These are phyloP conservation scores for Tagetes patula DNA, from an alignment of 129 eudicot species.

Conservation along the genomic window DNA sequence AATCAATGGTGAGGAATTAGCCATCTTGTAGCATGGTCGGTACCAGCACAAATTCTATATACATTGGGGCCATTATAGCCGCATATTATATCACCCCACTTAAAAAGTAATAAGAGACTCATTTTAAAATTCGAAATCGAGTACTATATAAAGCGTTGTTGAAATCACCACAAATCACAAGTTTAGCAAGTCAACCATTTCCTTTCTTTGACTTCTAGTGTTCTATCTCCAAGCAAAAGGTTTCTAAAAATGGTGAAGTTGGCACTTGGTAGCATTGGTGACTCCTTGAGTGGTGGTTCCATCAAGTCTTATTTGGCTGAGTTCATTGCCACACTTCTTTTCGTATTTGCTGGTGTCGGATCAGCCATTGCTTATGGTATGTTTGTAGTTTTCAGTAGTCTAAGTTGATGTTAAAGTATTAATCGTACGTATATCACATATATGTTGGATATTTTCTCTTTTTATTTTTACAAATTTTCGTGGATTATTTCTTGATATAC, in stretches of 20 bases:
- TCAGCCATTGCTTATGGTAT: conserved; percentile 47
- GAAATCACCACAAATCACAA: conserved; percentile 28
- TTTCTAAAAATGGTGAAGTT: conserved; percentile 52
- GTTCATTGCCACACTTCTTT: conserved; percentile 57
- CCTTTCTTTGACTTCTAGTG: conserved; percentile 8
- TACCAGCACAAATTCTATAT: conserved; percentile 31
- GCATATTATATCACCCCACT: neutral
- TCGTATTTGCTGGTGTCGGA: conserved; percentile 57
- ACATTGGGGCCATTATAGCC: neutral
- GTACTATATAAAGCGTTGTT: conserved; percentile 38
- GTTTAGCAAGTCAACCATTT: conserved; percentile 16
- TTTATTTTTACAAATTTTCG: no score
- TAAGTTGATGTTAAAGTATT: no score
- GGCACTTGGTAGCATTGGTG: conserved; percentile 48
- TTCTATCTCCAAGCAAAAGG: neutral
- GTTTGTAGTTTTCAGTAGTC: neutral
- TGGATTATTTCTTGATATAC: no score
- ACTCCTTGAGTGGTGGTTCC: conserved; percentile 46
- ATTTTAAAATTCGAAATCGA: neutral
- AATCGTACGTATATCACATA: no score
- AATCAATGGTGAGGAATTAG: conserved; percentile 23
- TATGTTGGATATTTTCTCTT: no score
- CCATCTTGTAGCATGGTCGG: conserved; percentile 42
- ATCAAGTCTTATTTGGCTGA: conserved; percentile 49
- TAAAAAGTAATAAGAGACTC: neutral